Percentiles rank a stretch among this genome's conserved stretches.
phyloP scores from a whole-genome alignment of 495 filamentous ascomycete species.

The Gamarada debralockiae region DNA sequence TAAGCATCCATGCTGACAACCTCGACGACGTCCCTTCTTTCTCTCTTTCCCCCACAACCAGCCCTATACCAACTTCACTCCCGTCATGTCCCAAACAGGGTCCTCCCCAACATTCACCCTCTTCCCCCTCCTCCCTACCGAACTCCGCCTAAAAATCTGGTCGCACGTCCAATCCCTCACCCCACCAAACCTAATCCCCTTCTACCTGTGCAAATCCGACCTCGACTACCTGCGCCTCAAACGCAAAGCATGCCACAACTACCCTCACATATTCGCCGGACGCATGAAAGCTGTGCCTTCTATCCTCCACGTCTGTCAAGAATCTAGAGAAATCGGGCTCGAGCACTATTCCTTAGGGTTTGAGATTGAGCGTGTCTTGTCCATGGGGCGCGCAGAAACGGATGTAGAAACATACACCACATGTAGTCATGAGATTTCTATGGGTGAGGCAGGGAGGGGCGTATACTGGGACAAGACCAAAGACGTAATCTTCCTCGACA shows the following conservation, averaged over 20 bases:
- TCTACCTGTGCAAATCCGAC: slow-evolving; percentile 8
- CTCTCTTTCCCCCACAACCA: too few species aligned
- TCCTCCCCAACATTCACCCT: not conserved
- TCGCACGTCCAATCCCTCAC: not conserved
- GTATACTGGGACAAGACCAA: slow-evolving; percentile 1
- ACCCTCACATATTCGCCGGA: not conserved
- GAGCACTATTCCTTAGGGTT: not conserved
- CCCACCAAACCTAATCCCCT: not conserved
- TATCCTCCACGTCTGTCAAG: not conserved
- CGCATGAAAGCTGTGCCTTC: not conserved
- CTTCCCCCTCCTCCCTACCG: slow-evolving; percentile 6
- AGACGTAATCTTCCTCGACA: not conserved
- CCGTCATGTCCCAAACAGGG: too few species aligned
- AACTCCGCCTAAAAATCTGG: slow-evolving; percentile 6
- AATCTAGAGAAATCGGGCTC: not conserved
- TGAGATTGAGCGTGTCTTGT: not conserved
- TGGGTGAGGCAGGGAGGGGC: not conserved
- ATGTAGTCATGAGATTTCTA: not conserved
- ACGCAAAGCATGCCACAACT: slow-evolving; percentile 2
- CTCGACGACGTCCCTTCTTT: too few species aligned
- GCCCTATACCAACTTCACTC: too few species aligned
- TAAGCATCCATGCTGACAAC: too few species aligned
- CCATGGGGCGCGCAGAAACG: not conserved
- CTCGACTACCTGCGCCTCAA: slow-evolving; percentile 3
- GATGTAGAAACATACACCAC: slow-evolving; percentile 6